Percentiles rank a stretch among this genome's conserved stretches.
Evolutionary conservation across 148 eudicot genomes (phyloP).

Genomic region (Rhododendron vialii): DNA sequence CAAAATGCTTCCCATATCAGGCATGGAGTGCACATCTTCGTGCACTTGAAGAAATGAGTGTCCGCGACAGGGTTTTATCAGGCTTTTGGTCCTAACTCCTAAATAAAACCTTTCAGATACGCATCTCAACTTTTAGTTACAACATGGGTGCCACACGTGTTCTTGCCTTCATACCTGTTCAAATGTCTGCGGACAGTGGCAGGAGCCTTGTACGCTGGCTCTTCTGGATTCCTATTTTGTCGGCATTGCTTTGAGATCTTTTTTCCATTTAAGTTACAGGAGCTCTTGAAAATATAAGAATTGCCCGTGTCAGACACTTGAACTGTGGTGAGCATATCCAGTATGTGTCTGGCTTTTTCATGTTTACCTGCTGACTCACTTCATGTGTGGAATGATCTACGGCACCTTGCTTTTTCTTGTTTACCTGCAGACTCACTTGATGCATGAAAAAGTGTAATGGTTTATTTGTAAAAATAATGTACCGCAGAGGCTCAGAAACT

Average conservation of each 20-base stretch:
- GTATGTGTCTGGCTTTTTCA: neutral
- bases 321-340: neutral
- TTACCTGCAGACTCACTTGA: neutral
- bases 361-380: neutral
- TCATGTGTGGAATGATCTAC: neutral
- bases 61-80: neutral
- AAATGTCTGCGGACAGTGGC: neutral
- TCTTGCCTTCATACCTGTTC: neutral
- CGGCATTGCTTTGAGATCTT: neutral
- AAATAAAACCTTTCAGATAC: neutral
- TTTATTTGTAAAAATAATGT: neutral
- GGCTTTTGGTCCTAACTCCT: neutral
- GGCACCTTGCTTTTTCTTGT: neutral
- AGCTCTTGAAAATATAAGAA: neutral
- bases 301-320: neutral
- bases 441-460: neutral
- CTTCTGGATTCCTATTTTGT: neutral
- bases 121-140: neutral
- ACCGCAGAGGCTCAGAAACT: neutral
- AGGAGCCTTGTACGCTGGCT: neutral
- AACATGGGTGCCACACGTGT: neutral
- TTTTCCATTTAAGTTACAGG: neutral
- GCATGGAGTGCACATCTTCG: neutral
- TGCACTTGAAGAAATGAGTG: neutral
- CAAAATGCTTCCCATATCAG: neutral